phyloP scores from a whole-genome alignment of 2,329 filamentous ascomycete genomes.

The Aspergillus viridinutans region DNA sequence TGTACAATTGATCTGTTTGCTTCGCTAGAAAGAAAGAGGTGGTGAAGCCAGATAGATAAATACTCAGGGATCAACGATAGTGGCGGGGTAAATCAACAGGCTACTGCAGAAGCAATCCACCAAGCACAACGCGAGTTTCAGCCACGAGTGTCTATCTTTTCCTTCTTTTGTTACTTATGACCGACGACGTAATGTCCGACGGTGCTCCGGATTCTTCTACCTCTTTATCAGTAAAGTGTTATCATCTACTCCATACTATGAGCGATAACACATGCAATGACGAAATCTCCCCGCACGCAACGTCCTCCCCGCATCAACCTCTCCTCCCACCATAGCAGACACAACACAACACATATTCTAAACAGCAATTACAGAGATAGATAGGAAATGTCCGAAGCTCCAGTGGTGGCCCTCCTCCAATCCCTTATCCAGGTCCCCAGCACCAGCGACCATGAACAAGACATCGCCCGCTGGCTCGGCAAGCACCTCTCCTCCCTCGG shows the following conservation, averaged over 20 bases:
- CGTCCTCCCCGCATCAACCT: background rate
- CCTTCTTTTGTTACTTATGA: background rate
- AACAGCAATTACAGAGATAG: background rate
- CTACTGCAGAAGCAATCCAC: background rate
- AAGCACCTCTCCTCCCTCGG: conserved; percentile 29
- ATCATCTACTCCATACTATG: background rate
- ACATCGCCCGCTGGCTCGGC: conserved; percentile 33
- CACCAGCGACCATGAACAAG: conserved; percentile 35
- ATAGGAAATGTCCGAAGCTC: background rate
- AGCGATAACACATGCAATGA: background rate
- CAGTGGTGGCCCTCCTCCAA: conserved; percentile 27
- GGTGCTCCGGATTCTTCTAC: background rate
- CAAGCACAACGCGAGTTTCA: background rate
- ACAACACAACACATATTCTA: background rate
- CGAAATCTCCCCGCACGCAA: background rate
- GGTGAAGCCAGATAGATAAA: background rate
- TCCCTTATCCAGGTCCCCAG: conserved; percentile 35
- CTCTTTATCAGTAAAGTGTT: background rate
- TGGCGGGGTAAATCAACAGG: background rate
- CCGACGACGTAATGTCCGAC: background rate
- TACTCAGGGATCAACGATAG: background rate
- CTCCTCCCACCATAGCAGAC: too few species aligned
- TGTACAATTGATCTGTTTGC: background rate
- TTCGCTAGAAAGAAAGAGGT: background rate
- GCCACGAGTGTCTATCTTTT: background rate